These are phyloP conservation scores for Aspergillus thermomutatus DNA, from an alignment of 2,329 filamentous ascomycete genomes.

Conservation along the genomic window DNA sequence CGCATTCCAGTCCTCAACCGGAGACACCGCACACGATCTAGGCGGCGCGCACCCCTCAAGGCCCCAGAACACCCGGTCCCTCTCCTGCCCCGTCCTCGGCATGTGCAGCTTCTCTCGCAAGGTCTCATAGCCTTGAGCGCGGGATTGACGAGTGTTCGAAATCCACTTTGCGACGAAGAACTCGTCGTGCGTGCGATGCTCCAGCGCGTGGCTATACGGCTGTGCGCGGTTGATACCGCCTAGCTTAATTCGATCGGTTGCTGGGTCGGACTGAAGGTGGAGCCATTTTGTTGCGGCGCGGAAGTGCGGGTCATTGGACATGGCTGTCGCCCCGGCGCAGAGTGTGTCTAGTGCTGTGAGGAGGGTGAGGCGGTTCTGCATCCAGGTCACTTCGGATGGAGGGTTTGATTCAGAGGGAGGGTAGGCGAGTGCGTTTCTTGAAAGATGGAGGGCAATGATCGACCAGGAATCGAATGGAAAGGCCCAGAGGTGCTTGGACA, in stretches of 20 bases:
- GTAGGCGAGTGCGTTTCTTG: conserved; percentile 32
- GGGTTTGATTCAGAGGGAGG: conserved; percentile 14
- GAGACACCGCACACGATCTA: not conserved
- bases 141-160: accelerated
- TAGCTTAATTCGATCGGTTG: not conserved
- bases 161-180: not conserved
- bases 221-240: not conserved
- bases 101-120: not conserved
- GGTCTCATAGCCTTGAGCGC: not conserved
- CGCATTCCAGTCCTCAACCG: not conserved
- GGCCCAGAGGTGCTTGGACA: conserved; percentile 45
- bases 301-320: conserved; percentile 28
- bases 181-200: not conserved
- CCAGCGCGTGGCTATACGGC: not conserved
- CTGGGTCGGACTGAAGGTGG: conserved; percentile 3
- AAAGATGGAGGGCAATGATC: conserved; percentile 37
- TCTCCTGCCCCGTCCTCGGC: not conserved
- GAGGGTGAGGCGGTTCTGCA: conserved; percentile 33
- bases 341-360: conserved; percentile 31
- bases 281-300: conserved; percentile 34
- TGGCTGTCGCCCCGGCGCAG: conserved; percentile 30
- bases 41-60: not conserved
- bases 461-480: conserved; percentile 47
- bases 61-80: not conserved
- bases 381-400: conserved; percentile 20